phyloP scores from a whole-genome alignment of 106 monocot species.

The Ottelia alismoides region DNA sequence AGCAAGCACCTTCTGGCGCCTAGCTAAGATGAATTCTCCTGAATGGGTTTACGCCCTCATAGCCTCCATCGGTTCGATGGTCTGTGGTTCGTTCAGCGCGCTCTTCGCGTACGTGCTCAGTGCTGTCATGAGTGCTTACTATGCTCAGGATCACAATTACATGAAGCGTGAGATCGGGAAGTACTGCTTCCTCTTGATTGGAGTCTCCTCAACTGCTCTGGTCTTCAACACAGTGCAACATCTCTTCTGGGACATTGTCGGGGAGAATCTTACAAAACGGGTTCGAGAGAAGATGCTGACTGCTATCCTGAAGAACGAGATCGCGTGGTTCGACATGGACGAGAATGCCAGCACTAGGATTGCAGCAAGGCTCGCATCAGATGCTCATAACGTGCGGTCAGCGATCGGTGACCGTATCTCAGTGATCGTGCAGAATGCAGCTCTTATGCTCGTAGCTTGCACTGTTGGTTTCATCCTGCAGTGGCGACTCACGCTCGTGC shows the following conservation, averaged over 20 bases:
- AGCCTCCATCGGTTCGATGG: constrained; percentile 61
- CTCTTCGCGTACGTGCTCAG: constrained; percentile 80
- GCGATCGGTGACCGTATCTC: constrained; percentile 72
- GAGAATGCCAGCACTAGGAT: constrained; percentile 59
- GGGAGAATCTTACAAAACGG: constrained; percentile 61
- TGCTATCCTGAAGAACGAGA: constrained; percentile 46
- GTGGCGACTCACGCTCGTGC: constrained; percentile 76
- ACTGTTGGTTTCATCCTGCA: constrained; percentile 66
- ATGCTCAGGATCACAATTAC: constrained; percentile 35
- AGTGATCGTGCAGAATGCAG: constrained; percentile 70
- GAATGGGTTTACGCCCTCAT: constrained; percentile 69
- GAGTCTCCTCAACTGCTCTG: constrained; percentile 52
- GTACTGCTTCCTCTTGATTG: constrained; percentile 68
- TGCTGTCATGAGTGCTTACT: constrained; percentile 63
- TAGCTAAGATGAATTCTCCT: constrained; percentile 77
- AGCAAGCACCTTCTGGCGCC: constrained; percentile 61
- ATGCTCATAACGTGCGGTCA: constrained; percentile 61
- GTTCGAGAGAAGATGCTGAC: constrained; percentile 66
- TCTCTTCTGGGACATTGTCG: constrained; percentile 75
- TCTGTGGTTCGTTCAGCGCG: constrained; percentile 66
- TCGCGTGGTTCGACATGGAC: constrained; percentile 72
- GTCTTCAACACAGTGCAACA: constrained; percentile 76
- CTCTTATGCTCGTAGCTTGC: constrained; percentile 71
- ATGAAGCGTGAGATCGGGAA: constrained; percentile 62
- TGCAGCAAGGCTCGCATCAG: constrained; percentile 39